These are phyloP conservation scores for Blastobotrys capitulatus DNA, from an alignment of 1,139 yeast genomes.

Conservation along the genomic window DNA sequence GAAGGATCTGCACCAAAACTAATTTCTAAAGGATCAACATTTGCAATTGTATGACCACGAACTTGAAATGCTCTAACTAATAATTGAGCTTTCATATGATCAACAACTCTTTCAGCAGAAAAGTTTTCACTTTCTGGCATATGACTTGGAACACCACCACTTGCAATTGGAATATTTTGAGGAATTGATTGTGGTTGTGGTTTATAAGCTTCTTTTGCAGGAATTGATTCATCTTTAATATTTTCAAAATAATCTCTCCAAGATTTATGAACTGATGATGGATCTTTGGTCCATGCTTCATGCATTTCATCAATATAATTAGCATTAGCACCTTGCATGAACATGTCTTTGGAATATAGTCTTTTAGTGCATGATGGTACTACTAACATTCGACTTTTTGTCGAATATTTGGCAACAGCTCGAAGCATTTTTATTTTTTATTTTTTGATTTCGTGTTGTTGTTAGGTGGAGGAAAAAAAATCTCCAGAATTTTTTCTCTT, in stretches of 20 bases:
- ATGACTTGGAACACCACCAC: constrained; percentile 56
- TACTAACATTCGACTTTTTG: background rate
- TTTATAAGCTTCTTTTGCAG: constrained; percentile 66
- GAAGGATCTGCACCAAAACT: constrained; percentile 58
- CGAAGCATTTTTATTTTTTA: constrained; percentile 1
- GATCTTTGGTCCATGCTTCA: constrained; percentile 88
- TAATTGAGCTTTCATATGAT: constrained; percentile 89
- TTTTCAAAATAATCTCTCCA: constrained; percentile 93
- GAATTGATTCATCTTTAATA: constrained; percentile 56
- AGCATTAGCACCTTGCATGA: constrained; percentile 79
- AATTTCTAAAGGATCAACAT: constrained; percentile 84
- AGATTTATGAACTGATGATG: constrained; percentile 82
- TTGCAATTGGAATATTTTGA: constrained; percentile 63
- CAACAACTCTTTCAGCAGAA: constrained; percentile 38
- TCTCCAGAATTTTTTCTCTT: background rate
- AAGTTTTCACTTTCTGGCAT: constrained; percentile 32
- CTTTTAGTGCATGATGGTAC: background rate
- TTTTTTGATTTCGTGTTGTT: background rate
- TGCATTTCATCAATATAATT: constrained; percentile 97
- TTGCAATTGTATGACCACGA: constrained; percentile 92
- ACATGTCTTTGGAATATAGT: constrained; percentile 46
- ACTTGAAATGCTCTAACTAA: constrained; percentile 96
- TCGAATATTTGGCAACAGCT: constrained; percentile 3
- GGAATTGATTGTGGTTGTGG: constrained; percentile 60
- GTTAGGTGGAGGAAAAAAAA: background rate